These are phyloP conservation scores for Xylaria sp. DNA, from an alignment of 2,329 filamentous ascomycete genomes.

Conservation along the genomic window DNA sequence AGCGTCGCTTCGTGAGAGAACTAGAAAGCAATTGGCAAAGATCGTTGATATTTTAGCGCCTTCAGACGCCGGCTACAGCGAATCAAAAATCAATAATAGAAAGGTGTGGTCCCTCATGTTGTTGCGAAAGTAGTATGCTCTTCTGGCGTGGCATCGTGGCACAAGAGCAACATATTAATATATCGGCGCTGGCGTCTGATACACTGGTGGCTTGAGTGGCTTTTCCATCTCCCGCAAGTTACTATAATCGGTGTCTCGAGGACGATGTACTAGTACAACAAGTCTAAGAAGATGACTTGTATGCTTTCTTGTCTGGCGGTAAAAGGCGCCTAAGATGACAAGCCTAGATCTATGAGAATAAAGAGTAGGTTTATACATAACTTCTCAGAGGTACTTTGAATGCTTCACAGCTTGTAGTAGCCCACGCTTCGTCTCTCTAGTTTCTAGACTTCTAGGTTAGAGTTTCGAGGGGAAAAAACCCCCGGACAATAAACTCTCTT, in stretches of 20 bases:
- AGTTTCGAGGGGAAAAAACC: slow-evolving; percentile 25
- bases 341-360: slow-evolving; percentile 16
- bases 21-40: slow-evolving; percentile 41
- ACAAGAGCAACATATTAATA: slow-evolving; percentile 47
- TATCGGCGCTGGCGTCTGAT: slow-evolving; percentile 45
- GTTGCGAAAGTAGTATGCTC: slow-evolving; percentile 40
- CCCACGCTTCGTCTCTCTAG: background rate
- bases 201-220: slow-evolving; percentile 48
- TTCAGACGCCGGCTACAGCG: slow-evolving; percentile 32
- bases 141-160: slow-evolving; percentile 47
- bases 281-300: slow-evolving; percentile 3
- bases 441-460: background rate
- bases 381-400: background rate
- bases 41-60: slow-evolving; percentile 41
- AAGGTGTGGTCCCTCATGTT: slow-evolving; percentile 23
- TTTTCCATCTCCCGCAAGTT: slow-evolving; percentile 37
- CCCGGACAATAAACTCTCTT: slow-evolving; percentile 7
- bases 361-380: no score
- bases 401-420: slow-evolving; percentile 19
- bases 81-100: slow-evolving; percentile 34
- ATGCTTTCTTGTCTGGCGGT: background rate
- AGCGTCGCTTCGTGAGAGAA: slow-evolving; percentile 25
- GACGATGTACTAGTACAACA: slow-evolving; percentile 19
- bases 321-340: slow-evolving; percentile 4
- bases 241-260: slow-evolving; percentile 18